Evolutionary conservation across 371 early-diverging fungal genomes (phyloP).

Genomic region (Rhizopus delemar): DNA sequence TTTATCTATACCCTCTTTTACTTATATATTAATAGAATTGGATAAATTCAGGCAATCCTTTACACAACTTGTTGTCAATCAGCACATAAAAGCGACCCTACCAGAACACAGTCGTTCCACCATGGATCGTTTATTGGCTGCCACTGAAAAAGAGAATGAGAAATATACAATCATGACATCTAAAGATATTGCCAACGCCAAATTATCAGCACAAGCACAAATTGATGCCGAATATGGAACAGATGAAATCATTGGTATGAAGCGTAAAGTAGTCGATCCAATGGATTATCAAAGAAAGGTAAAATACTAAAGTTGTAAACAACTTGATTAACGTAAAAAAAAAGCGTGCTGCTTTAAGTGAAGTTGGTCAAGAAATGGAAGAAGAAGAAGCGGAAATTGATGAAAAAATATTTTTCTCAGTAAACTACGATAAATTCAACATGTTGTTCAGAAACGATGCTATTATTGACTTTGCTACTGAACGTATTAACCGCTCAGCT

Average conservation of each 20-base stretch:
- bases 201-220: slow-evolving; percentile 51
- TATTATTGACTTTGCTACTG: slow-evolving; percentile 64
- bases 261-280: slow-evolving; percentile 52
- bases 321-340: not conserved
- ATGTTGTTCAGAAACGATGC: slow-evolving; percentile 75
- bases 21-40: slow-evolving; percentile 30
- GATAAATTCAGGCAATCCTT: slow-evolving; percentile 45
- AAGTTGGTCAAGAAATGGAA: slow-evolving; percentile 30
- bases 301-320: not conserved
- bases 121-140: slow-evolving; percentile 65
- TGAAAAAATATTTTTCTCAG: slow-evolving; percentile 61
- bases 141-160: slow-evolving; percentile 63
- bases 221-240: slow-evolving; percentile 57
- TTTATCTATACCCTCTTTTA: not conserved
- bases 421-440: slow-evolving; percentile 79
- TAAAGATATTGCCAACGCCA: slow-evolving; percentile 63
- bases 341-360: slow-evolving; percentile 28
- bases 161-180: slow-evolving; percentile 65
- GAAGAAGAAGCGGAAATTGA: slow-evolving; percentile 55
- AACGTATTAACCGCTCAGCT: slow-evolving; percentile 70
- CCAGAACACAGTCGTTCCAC: slow-evolving; percentile 66
- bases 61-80: slow-evolving; percentile 59
- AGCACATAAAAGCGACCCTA: slow-evolving; percentile 61
- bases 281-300: slow-evolving; percentile 34
- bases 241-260: slow-evolving; percentile 62